phyloP scores from a whole-genome alignment of 306 rosid genomes.

The Phaseolus lunatus region DNA sequence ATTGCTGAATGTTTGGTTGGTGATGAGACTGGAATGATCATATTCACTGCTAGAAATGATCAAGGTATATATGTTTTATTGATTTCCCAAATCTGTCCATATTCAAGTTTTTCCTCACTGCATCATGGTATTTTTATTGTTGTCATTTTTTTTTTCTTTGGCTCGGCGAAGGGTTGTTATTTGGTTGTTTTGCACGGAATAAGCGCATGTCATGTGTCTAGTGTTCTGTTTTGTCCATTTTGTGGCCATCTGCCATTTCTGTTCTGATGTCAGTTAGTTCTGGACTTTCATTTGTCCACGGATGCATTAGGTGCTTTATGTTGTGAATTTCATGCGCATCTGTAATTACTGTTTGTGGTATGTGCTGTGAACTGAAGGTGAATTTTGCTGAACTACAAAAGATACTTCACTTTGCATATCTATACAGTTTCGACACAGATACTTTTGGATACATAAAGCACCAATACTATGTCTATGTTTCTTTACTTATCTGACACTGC shows the following conservation, averaged over 20 bases:
- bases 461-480: too few relatives aligned
- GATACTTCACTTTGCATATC: too few relatives aligned
- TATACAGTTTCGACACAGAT: too few relatives aligned
- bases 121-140: slow-evolving; percentile 7
- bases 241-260: background rate
- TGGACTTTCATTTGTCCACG: background rate
- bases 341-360: background rate
- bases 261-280: background rate
- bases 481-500: too few relatives aligned
- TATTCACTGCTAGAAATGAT: slow-evolving; percentile 92
- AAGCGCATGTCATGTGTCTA: background rate
- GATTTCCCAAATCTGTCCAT: slow-evolving; percentile 39
- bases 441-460: too few relatives aligned
- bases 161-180: background rate
- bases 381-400: too few relatives aligned
- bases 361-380: background rate
- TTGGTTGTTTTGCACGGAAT: slow-evolving; percentile 11
- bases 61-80: slow-evolving; percentile 66
- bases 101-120: slow-evolving; percentile 20
- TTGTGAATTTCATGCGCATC: background rate
- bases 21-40: slow-evolving; percentile 90
- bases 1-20: slow-evolving; percentile 94
- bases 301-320: background rate
- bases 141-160: slow-evolving; percentile 6
- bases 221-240: slow-evolving; percentile 3